Evolutionary conservation across 2,329 filamentous ascomycete genomes (phyloP).

Genomic region (Colletotrichum karsti): DNA sequence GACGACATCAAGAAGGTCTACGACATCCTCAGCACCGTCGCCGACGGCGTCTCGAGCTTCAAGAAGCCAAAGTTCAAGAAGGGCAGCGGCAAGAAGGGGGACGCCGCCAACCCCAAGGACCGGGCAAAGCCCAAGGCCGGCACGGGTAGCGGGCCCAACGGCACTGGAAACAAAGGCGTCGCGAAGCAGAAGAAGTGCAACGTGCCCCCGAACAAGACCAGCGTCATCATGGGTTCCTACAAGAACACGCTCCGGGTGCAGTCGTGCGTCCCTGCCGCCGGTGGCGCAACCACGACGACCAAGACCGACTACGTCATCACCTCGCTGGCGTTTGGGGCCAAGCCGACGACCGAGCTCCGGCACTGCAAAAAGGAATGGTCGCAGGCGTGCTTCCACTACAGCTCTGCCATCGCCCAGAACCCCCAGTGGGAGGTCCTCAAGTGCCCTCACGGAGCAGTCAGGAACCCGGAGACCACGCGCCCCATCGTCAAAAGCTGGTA

Average conservation of each 20-base stretch:
- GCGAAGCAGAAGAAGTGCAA: conserved; percentile 17
- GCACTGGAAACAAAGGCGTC: not conserved
- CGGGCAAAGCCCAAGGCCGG: not conserved
- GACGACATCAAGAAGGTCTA: not conserved
- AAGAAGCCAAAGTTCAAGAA: not conserved
- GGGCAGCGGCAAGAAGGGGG: conserved; percentile 15
- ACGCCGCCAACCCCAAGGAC: conserved; percentile 10
- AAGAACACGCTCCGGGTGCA: conserved; percentile 30
- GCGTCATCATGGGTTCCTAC: not conserved
- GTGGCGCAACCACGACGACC: conserved; percentile 20
- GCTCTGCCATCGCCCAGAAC: conserved; percentile 29
- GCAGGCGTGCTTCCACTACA: conserved; percentile 36
- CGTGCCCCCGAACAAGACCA: conserved; percentile 10
- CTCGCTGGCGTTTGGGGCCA: conserved; percentile 20
- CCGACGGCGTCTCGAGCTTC: conserved; percentile 10
- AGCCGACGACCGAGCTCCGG: conserved; percentile 11
- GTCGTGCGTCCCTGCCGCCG: conserved; percentile 26
- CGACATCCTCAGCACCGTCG: not conserved
- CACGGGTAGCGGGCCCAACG: not conserved
- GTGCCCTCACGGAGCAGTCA: conserved; percentile 17
- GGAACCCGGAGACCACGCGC: too few species aligned
- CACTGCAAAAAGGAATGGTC: conserved; percentile 21
- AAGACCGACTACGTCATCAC: conserved; percentile 30
- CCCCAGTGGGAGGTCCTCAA: conserved; percentile 14
- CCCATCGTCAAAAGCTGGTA: conserved; percentile 1